Percentiles rank a stretch among this genome's conserved stretches.
Conservation (phyloP, 371 early-diverging fungal genomes). For the Syncephalastrum contaminatum region DNA sequence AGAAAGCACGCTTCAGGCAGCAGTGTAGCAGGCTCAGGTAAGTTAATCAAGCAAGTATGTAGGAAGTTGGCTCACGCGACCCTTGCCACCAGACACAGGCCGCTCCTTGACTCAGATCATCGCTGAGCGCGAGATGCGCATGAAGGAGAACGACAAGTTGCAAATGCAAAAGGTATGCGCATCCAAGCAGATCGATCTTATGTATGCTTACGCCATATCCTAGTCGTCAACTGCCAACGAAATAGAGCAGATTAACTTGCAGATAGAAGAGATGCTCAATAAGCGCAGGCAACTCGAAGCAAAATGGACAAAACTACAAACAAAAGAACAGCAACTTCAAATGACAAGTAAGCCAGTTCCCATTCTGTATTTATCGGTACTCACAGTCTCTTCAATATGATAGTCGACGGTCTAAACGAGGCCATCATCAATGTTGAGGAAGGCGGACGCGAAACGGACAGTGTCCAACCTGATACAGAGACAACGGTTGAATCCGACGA, state of each 20-base stretch:
- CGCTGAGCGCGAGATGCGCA: conserved; percentile 51
- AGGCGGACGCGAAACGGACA: conserved; percentile 15
- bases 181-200: background rate
- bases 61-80: too few relatives aligned
- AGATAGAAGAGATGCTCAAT: conserved; percentile 53
- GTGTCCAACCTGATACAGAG: conserved; percentile 9
- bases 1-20: conserved; percentile 31
- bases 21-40: conserved; percentile 12
- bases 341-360: conserved; percentile 38
- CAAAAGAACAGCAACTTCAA: conserved; percentile 57
- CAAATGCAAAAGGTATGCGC: conserved; percentile 47
- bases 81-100: background rate
- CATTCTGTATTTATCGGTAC: too few relatives aligned
- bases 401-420: conserved; percentile 42
- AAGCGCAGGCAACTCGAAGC: conserved; percentile 51
- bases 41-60: background rate
- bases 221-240: conserved; percentile 53
- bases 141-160: conserved; percentile 52
- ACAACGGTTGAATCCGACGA: conserved; percentile 18
- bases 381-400: too few relatives aligned
- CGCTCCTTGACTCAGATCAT: conserved; percentile 32
- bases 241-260: conserved; percentile 60
- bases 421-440: conserved; percentile 38
- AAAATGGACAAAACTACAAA: conserved; percentile 55
- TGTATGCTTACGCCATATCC: too few relatives aligned